These are phyloP conservation scores for Camelina neglecta DNA, from an alignment of 345 rosid genomes.

Conservation along the genomic window DNA sequence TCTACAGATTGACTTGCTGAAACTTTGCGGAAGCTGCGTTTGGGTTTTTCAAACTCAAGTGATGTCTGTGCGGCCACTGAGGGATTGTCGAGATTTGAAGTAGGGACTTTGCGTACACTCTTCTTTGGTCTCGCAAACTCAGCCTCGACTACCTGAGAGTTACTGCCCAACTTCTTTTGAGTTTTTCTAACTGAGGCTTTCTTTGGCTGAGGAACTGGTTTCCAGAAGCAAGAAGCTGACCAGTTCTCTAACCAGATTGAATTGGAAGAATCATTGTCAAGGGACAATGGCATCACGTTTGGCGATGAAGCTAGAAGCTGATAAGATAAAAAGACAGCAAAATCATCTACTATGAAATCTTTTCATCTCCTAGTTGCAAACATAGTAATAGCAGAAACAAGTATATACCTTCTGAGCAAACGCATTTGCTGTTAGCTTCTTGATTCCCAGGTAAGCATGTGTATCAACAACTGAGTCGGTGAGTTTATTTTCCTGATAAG, in stretches of 20 bases:
- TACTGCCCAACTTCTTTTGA: constrained; percentile 59
- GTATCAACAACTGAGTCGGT: constrained; percentile 41
- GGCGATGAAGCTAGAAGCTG: constrained; percentile 85
- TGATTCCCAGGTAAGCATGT: constrained; percentile 46
- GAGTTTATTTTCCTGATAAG: constrained; percentile 54
- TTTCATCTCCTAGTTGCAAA: constrained; percentile 4
- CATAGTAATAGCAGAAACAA: constrained; percentile 1
- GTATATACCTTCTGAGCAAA: constrained; percentile 72
- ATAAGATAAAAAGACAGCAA: constrained; percentile 26
- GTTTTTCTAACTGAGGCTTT: constrained; percentile 50
- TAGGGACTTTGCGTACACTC: constrained; percentile 62
- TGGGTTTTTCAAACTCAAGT: constrained; percentile 69
- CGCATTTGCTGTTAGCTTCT: constrained; percentile 60
- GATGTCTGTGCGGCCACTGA: constrained; percentile 46
- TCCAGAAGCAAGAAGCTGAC: constrained; percentile 80
- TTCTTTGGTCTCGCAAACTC: constrained; percentile 68
- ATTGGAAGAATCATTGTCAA: constrained; percentile 52
- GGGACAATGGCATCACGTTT: constrained; percentile 58
- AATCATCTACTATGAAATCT: constrained; percentile 27
- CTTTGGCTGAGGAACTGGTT: constrained; percentile 65
- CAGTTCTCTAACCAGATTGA: constrained; percentile 79
- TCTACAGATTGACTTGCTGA: constrained; percentile 60
- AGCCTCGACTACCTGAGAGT: constrained; percentile 50
- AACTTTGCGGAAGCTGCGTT: constrained; percentile 63
- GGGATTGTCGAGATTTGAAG: constrained; percentile 54